Evolutionary conservation across 441 rosid genomes (phyloP).

Genomic region (Populus tomentosa): DNA sequence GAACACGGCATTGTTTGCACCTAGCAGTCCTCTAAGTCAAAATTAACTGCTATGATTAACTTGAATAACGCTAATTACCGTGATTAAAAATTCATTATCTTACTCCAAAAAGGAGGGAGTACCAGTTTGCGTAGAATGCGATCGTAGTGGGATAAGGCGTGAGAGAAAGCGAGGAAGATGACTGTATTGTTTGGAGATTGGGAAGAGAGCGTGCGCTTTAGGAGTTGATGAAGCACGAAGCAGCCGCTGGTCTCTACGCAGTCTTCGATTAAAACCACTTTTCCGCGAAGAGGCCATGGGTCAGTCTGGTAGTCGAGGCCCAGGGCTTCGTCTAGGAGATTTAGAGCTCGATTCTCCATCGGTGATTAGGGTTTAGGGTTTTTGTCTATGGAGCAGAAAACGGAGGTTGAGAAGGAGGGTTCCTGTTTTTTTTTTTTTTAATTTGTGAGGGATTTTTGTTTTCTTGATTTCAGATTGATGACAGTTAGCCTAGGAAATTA

Average conservation of each 20-base stretch:
- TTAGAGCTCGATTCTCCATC: slow-evolving; percentile 37
- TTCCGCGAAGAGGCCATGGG: slow-evolving; percentile 45
- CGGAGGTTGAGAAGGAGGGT: not conserved
- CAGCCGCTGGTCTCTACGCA: slow-evolving; percentile 77
- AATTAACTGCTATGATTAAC: not conserved
- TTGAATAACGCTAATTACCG: not conserved
- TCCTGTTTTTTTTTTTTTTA: not conserved
- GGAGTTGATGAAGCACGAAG: slow-evolving; percentile 70
- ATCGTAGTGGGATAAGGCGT: slow-evolving; percentile 85
- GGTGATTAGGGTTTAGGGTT: not conserved
- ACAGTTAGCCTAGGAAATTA: not conserved
- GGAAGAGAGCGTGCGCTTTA: slow-evolving; percentile 61
- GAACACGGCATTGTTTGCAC: not conserved
- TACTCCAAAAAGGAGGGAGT: not conserved
- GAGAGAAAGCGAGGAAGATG: slow-evolving; percentile 69
- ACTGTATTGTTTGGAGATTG: slow-evolving; percentile 38
- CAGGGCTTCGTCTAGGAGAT: slow-evolving; percentile 65
- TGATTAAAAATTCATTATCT: not conserved
- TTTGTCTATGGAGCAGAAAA: not conserved
- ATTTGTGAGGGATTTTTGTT: not conserved
- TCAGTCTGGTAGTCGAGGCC: slow-evolving; percentile 41
- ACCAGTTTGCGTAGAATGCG: slow-evolving; percentile 88
- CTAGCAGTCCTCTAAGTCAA: not conserved
- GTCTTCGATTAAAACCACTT: slow-evolving; percentile 59
- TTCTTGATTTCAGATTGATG: not conserved